Conservation (phyloP, 192 early-diverging fungal species). For the Linnemannia hyalina region DNA sequence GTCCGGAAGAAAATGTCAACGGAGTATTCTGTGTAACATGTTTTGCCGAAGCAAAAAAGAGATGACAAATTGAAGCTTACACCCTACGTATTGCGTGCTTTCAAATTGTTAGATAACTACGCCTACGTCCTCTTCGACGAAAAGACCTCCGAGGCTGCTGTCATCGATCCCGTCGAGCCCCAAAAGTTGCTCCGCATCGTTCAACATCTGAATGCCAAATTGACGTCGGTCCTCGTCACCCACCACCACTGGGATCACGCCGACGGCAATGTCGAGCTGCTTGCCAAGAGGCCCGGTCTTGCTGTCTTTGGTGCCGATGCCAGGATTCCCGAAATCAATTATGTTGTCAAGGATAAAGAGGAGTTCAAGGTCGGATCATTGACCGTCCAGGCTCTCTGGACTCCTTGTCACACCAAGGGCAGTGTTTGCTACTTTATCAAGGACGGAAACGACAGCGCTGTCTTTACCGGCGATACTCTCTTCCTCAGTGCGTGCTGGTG, state of each 20-base stretch:
- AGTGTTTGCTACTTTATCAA: slow-evolving; percentile 88
- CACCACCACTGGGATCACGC: slow-evolving; percentile 96
- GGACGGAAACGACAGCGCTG: slow-evolving; percentile 74
- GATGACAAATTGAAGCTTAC: neutral
- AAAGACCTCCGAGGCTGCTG: slow-evolving; percentile 72
- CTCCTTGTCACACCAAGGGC: slow-evolving; percentile 90
- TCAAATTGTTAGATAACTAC: slow-evolving; percentile 82
- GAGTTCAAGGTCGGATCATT: slow-evolving; percentile 82
- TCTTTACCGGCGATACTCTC: slow-evolving; percentile 93
- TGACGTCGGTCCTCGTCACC: slow-evolving; percentile 78
- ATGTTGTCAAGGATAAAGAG: slow-evolving; percentile 77
- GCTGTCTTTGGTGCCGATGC: slow-evolving; percentile 89
- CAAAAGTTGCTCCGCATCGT: slow-evolving; percentile 73
- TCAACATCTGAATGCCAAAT: slow-evolving; percentile 62
- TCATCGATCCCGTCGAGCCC: slow-evolving; percentile 91
- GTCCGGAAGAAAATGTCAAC: neutral
- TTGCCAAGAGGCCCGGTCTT: slow-evolving; percentile 68
- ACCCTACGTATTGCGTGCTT: neutral
- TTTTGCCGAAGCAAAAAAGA: neutral
- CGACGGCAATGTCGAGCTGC: slow-evolving; percentile 79
- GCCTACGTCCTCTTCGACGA: slow-evolving; percentile 86
- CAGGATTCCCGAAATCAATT: slow-evolving; percentile 85
- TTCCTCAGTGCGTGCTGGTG: slow-evolving; percentile 69
- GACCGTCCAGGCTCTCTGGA: slow-evolving; percentile 78
- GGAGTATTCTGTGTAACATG: neutral